Percentiles rank a stretch among this genome's conserved stretches.
phyloP scores from a whole-genome alignment of 768 basidiomycete species.

The Boletus reticuloceps region DNA sequence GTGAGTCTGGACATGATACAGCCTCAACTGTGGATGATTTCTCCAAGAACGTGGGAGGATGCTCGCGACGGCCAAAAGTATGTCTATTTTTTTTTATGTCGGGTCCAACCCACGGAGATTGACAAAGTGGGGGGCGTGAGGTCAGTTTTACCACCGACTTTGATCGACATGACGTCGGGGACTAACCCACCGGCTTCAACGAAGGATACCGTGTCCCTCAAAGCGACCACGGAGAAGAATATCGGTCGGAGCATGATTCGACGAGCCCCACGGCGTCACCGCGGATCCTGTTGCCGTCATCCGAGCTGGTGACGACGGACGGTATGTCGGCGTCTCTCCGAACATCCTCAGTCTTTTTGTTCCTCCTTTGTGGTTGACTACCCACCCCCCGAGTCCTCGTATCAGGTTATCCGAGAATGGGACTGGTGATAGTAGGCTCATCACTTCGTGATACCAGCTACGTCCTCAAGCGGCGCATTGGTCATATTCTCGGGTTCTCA shows the following conservation, averaged over 20 bases:
- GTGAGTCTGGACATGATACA: conserved; percentile 83
- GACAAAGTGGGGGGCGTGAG: no score
- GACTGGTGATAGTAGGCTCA: no score
- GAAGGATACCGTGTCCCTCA: conserved; percentile 51
- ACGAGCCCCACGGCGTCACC: neutral
- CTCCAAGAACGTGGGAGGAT: conserved; percentile 41
- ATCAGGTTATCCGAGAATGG: no score
- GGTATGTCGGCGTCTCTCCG: neutral
- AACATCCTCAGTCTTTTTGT: no score
- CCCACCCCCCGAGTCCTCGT: no score
- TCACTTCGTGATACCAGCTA: no score
- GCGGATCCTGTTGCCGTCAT: neutral
- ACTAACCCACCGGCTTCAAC: conserved; percentile 8
- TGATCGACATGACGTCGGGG: no score
- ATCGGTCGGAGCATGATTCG: neutral
- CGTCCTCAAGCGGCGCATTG: no score
- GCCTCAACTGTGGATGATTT: conserved; percentile 71
- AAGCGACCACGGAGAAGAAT: neutral
- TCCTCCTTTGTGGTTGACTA: no score
- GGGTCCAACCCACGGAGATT: no score
- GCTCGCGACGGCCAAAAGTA: conserved; percentile 29
- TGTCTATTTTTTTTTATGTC: neutral
- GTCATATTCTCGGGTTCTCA: no score
- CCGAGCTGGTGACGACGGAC: neutral
- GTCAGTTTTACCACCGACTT: no score